These are phyloP conservation scores for Nannochloropsis oceanica DNA, from an alignment of 108 stramenopile species.

Conservation along the genomic window DNA sequence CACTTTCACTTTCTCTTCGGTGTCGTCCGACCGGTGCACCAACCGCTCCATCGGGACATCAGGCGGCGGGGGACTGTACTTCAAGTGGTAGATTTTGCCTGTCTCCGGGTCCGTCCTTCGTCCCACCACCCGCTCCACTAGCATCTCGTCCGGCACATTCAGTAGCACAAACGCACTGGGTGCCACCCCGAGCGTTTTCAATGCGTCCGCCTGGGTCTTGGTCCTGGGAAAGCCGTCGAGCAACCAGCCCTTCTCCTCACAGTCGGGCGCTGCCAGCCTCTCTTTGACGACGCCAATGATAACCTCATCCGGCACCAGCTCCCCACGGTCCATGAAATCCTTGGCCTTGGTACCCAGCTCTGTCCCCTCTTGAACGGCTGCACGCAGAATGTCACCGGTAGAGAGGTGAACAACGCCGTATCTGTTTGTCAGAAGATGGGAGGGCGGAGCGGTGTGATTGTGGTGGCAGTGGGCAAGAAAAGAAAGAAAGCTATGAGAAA, in stretches of 20 bases:
- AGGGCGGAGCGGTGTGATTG: not conserved
- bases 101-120: constrained; percentile 86
- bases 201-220: constrained; percentile 46
- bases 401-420: constrained; percentile 71
- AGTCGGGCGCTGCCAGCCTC: constrained; percentile 63
- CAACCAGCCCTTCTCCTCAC: constrained; percentile 71
- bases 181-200: constrained; percentile 43
- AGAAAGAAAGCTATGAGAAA: too few species aligned
- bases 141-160: constrained; percentile 76
- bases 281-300: constrained; percentile 77
- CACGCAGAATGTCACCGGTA: constrained; percentile 78
- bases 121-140: constrained; percentile 85
- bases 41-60: constrained; percentile 48
- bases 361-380: constrained; percentile 62
- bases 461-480: too few species aligned
- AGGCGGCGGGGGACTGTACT: constrained; percentile 64
- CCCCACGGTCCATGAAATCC: constrained; percentile 68
- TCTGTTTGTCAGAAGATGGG: not conserved
- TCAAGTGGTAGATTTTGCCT: constrained; percentile 87
- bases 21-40: constrained; percentile 83
- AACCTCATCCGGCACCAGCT: constrained; percentile 86
- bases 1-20: constrained; percentile 82
- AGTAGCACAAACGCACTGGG: constrained; percentile 79
- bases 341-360: constrained; percentile 60
- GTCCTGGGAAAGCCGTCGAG: constrained; percentile 96